Percentiles rank a stretch among this genome's conserved stretches.
phyloP scores from a whole-genome alignment of 352 stramenopile genomes.

The Phytophthora fragariaefolia region DNA sequence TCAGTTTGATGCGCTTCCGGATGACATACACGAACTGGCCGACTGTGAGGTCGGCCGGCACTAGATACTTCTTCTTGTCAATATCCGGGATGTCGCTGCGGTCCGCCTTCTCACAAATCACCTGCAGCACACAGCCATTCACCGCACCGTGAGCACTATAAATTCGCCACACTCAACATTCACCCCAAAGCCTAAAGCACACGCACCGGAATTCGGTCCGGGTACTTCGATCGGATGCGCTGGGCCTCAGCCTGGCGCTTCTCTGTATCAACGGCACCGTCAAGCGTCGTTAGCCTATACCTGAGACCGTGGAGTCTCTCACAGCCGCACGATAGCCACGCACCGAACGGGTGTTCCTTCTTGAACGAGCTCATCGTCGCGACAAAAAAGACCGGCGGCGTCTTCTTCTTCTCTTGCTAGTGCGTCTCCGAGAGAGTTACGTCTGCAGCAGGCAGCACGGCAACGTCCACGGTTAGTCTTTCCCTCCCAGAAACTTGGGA shows the following conservation, averaged over 20 bases:
- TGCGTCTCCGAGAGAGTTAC: slow-evolving; percentile 29
- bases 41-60: slow-evolving; percentile 96
- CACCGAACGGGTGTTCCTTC: slow-evolving; percentile 91
- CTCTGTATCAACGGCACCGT: slow-evolving; percentile 64
- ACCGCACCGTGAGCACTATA: too few species aligned
- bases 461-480: slow-evolving; percentile 27
- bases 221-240: slow-evolving; percentile 98
- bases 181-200: neutral
- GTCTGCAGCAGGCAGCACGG: slow-evolving; percentile 24
- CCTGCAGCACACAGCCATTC: slow-evolving; percentile 46
- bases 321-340: slow-evolving; percentile 15
- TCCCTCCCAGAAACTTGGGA: slow-evolving; percentile 4
- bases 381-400: slow-evolving; percentile 15
- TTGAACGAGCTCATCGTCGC: slow-evolving; percentile 89
- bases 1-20: slow-evolving; percentile 99
- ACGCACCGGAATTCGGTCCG: slow-evolving; percentile 96
- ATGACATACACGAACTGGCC: slow-evolving; percentile 99
- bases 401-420: slow-evolving; percentile 23
- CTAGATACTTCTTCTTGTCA: slow-evolving; percentile 99
- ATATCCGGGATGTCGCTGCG: slow-evolving; percentile 99
- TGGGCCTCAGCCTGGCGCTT: slow-evolving; percentile 98
- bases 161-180: neutral
- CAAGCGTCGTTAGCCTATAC: slow-evolving; percentile 26
- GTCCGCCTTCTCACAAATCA: slow-evolving; percentile 95
- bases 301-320: neutral